phyloP scores from a whole-genome alignment of 257 asterid genomes.

The Fraxinus cuspidata region DNA sequence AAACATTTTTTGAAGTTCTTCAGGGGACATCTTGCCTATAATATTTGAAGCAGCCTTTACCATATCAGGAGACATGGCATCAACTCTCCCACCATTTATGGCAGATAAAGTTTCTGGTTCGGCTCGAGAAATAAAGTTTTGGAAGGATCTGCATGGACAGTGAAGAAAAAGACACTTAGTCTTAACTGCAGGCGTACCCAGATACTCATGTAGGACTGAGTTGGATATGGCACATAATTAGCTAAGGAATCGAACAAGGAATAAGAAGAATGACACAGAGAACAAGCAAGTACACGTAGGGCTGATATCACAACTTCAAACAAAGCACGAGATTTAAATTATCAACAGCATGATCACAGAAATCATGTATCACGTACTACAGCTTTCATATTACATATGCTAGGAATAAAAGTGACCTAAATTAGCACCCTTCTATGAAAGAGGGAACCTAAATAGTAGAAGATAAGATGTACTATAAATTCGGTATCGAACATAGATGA shows the following conservation, averaged over 20 bases:
- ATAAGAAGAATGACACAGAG: neutral
- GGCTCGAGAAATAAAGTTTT: conserved; percentile 68
- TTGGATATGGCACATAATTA: conserved; percentile 16
- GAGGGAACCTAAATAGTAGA: neutral
- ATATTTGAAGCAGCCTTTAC: conserved; percentile 71
- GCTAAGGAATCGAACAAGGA: neutral
- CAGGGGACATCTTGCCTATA: conserved; percentile 84
- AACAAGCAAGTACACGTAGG: conserved; percentile 6
- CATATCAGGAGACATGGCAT: conserved; percentile 86
- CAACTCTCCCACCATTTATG: conserved; percentile 67
- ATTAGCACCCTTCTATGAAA: neutral
- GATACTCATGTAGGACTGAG: conserved; percentile 11
- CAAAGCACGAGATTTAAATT: neutral
- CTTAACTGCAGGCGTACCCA: conserved; percentile 4
- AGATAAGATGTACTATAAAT: neutral
- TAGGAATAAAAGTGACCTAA: neutral
- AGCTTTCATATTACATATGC: neutral
- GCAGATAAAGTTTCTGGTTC: conserved; percentile 82
- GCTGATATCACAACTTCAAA: neutral
- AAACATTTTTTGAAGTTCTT: conserved; percentile 82
- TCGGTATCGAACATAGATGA: neutral
- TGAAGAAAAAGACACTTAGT: conserved; percentile 26
- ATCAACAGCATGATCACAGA: neutral
- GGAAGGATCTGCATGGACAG: conserved; percentile 66
- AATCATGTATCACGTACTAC: neutral